Conservation (phyloP, 2,329 filamentous ascomycete species). For the Laburnicola sp. region DNA sequence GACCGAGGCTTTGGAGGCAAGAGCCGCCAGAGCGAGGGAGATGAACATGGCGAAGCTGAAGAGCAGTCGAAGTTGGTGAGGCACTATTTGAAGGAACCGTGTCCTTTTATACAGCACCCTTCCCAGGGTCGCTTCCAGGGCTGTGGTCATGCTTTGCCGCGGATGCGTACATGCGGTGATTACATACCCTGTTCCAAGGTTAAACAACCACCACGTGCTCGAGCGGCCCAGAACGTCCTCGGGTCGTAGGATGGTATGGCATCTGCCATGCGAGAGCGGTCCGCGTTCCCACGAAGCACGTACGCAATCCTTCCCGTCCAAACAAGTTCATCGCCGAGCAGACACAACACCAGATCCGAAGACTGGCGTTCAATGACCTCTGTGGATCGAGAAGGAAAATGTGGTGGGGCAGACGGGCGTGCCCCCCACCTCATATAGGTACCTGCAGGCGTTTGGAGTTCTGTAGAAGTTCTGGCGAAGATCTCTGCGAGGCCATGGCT, state of each 20-base stretch:
- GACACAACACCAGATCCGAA: background rate
- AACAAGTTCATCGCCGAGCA: background rate
- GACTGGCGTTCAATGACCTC: background rate
- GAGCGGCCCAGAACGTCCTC: background rate
- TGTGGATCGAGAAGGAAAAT: background rate
- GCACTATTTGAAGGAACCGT: too few species aligned
- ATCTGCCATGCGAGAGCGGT: background rate
- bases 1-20: conserved; percentile 1
- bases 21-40: background rate
- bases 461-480: background rate
- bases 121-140: background rate
- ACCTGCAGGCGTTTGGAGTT: background rate
- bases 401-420: background rate
- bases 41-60: background rate
- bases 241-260: background rate
- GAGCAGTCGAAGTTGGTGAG: background rate
- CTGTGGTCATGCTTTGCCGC: background rate
- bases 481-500: background rate
- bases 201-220: background rate
- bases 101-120: background rate
- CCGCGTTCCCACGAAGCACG: background rate
- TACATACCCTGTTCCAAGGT: too few species aligned
- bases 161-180: background rate
- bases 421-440: conserved; percentile 4
- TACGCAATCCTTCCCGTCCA: background rate